Evolutionary conservation across 192 early-diverging fungal genomes (phyloP), one percentile per base, ranked within the genome.

Genomic region (Glomus cerebriforme): DNA sequence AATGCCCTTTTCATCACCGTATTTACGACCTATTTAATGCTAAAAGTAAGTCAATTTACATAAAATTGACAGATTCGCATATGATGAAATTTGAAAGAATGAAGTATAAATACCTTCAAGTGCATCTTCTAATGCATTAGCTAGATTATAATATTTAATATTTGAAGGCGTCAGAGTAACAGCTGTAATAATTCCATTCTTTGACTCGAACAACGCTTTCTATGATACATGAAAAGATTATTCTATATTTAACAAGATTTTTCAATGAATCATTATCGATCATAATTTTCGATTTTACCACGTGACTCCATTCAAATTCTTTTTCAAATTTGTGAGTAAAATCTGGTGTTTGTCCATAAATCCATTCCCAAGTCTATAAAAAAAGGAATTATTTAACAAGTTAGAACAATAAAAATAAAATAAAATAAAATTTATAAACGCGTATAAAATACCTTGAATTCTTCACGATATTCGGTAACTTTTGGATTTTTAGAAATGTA

Each of bases 321-420:
- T 77, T 82, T 45, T 85, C 81, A n/a, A 89, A 45, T 12, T 84
- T 60, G 81, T 92, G 86, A 3, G 86, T 90, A 80, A 98, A 98
- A 79, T 93, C 91, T 32, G 97, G 97, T 8, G 97, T 97, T 86
- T 96, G 94, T 7, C 94, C 95, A 73, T 87, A 97, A 69, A 91
- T 92, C 96, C 97, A 98, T 34, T 96, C 92, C 93, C 93, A 95
- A 12, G 91, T 86, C 80, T 86, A 17, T 84, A 82, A 29, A 75
- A 67, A 49, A 77, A 62, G 0, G 63, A 27, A 29, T 78, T 79
- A 31, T 78, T 68, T 69, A 86, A 80, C 26, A 77, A 67, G 0
- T 81, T 63, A 31, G 60, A 43, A 37, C 15, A 26, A 35, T 31
- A 43, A 68, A 39, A 7, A 15, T 49, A 34, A 32, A 65, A 32